Conservation (phyloP, 495 filamentous ascomycete genomes). For the Rostrohypoxylon terebratum region DNA sequence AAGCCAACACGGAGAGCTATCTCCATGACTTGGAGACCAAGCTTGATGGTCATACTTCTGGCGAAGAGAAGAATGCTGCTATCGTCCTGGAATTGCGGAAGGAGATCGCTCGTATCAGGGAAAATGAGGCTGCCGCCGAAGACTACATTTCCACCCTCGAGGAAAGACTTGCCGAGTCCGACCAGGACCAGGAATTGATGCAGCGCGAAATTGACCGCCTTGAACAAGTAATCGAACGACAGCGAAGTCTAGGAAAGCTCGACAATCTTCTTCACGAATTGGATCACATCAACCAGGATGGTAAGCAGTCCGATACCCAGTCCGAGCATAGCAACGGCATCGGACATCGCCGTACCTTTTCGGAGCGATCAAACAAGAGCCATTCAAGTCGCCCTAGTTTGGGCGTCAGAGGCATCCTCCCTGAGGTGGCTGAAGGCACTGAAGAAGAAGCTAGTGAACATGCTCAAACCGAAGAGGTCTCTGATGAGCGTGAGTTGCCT, state of each 20-base stretch:
- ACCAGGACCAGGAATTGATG: slow-evolving; percentile 96
- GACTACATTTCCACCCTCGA: slow-evolving; percentile 98
- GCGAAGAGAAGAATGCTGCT: slow-evolving; percentile 89
- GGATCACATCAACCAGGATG: slow-evolving; percentile 79
- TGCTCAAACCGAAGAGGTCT: slow-evolving; percentile 17
- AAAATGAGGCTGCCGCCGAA: slow-evolving; percentile 88
- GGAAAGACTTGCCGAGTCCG: slow-evolving; percentile 92
- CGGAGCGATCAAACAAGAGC: slow-evolving; percentile 64
- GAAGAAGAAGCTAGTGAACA: slow-evolving; percentile 57
- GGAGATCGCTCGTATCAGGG: slow-evolving; percentile 88
- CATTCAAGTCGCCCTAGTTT: slow-evolving; percentile 64
- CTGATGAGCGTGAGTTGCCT: slow-evolving; percentile 11
- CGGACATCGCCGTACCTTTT: slow-evolving; percentile 58
- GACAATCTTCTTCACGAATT: slow-evolving; percentile 92
- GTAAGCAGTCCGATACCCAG: slow-evolving; percentile 53
- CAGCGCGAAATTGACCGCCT: slow-evolving; percentile 94
- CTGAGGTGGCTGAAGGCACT: slow-evolving; percentile 56
- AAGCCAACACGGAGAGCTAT: slow-evolving; percentile 89
- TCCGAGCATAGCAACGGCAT: slow-evolving; percentile 55
- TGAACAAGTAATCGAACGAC: slow-evolving; percentile 94
- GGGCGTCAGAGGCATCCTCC: slow-evolving; percentile 63
- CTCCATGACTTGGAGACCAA: slow-evolving; percentile 90
- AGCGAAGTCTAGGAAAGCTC: slow-evolving; percentile 92
- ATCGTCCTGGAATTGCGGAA: slow-evolving; percentile 90
- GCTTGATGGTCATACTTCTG: slow-evolving; percentile 87